Conservation (phyloP, 345 rosid species). For the Pugionium cornutum region DNA sequence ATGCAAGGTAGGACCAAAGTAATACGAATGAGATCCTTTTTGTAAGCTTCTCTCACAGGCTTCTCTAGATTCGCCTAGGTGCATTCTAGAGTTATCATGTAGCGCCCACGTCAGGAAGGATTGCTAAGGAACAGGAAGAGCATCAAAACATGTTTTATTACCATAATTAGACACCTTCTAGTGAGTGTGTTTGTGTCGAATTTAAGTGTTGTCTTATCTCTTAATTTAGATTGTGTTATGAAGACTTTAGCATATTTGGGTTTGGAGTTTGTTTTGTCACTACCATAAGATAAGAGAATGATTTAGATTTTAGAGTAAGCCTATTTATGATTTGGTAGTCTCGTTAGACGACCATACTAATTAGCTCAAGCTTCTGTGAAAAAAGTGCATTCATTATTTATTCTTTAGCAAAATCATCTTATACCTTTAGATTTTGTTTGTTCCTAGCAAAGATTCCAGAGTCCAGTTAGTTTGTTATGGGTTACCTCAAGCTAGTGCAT, state of each 20-base stretch:
- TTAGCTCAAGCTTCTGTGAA: too few species aligned
- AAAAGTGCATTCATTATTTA: too few species aligned
- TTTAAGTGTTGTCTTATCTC: conserved; percentile 27
- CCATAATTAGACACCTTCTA: conserved; percentile 13
- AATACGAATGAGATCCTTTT: conserved; percentile 25
- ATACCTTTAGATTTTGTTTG: not conserved
- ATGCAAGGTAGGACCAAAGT: conserved; percentile 60
- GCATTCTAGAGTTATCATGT: conserved; percentile 41
- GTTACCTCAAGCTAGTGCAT: conserved; percentile 9
- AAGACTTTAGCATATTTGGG: conserved; percentile 41
- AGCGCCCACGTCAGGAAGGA: conserved; percentile 38
- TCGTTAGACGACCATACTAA: conserved; percentile 17
- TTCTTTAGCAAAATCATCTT: not conserved
- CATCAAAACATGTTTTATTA: conserved; percentile 1
- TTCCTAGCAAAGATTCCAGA: not conserved
- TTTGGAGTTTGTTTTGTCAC: conserved; percentile 32
- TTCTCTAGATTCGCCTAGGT: conserved; percentile 40
- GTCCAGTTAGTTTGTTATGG: not conserved
- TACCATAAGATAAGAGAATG: conserved; percentile 7
- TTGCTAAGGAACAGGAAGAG: conserved; percentile 40
- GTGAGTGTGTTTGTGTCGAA: conserved; percentile 29
- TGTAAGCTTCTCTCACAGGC: conserved; percentile 34
- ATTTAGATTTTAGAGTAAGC: conserved; percentile 13
- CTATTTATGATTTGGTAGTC: conserved; percentile 16
- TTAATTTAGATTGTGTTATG: conserved; percentile 40